Conservation (phyloP, 2,329 filamentous ascomycete species). For the Daldinia sp. region DNA sequence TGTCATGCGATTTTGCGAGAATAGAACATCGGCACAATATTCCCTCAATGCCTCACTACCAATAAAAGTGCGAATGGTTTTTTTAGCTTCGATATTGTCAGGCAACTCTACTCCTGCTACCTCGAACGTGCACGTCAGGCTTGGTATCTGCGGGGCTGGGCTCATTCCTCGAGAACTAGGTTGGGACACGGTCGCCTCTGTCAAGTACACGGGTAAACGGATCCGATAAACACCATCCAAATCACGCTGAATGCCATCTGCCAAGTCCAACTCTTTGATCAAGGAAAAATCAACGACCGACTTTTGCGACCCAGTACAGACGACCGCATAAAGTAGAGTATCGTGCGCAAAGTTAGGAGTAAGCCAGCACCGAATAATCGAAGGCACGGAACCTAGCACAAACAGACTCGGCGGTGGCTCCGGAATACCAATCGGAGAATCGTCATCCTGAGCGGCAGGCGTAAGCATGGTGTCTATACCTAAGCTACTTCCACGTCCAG, state of each 20-base stretch:
- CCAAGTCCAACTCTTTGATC: conserved; percentile 76
- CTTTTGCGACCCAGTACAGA: conserved; percentile 90
- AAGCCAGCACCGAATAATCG: conserved; percentile 95
- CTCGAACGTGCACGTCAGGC: conserved; percentile 80
- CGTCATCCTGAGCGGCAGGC: conserved; percentile 68
- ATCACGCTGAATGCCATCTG: conserved; percentile 70
- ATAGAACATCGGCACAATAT: conserved; percentile 88
- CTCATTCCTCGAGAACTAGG: conserved; percentile 75
- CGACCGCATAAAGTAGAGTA: conserved; percentile 86
- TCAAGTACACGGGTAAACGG: conserved; percentile 84
- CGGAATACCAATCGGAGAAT: conserved; percentile 75
- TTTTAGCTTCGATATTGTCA: conserved; percentile 60
- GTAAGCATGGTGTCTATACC: conserved; percentile 79
- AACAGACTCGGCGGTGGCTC: conserved; percentile 84
- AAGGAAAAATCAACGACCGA: conserved; percentile 82
- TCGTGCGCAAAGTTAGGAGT: conserved; percentile 89
- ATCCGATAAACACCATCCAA: conserved; percentile 73
- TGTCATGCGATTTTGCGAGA: conserved; percentile 90
- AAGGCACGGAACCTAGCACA: conserved; percentile 86
- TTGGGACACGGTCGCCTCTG: conserved; percentile 85
- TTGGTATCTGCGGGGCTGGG: conserved; percentile 80
- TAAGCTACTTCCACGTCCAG: conserved; percentile 86
- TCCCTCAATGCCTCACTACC: conserved; percentile 87
- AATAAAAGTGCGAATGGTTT: conserved; percentile 82
- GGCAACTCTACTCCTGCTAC: conserved; percentile 68